These are phyloP conservation scores for Xylariaceae sp. DNA, from an alignment of 2,329 filamentous ascomycete species.

Conservation along the genomic window DNA sequence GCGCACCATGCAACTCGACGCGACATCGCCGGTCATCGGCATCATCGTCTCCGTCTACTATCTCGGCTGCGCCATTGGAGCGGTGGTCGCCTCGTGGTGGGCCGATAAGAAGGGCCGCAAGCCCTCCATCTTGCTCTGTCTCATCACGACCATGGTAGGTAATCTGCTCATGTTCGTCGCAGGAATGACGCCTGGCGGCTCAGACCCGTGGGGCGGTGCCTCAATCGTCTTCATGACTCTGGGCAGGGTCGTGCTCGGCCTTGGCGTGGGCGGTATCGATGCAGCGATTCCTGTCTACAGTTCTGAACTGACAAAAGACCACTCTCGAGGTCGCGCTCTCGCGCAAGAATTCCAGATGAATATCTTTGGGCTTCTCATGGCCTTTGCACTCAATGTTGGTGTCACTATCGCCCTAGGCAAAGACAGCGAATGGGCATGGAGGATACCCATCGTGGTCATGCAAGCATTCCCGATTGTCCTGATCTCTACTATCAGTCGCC, in stretches of 20 bases:
- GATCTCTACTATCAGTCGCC: conserved; percentile 45
- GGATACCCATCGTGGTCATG: conserved; percentile 58
- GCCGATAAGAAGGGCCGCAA: conserved; percentile 53
- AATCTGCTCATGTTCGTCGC: conserved; percentile 59
- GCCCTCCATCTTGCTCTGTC: conserved; percentile 50
- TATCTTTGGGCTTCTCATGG: conserved; percentile 59
- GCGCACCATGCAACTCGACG: conserved; percentile 50
- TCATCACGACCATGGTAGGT: conserved; percentile 50
- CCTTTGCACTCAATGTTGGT: conserved; percentile 55
- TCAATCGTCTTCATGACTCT: conserved; percentile 38
- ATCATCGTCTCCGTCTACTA: conserved; percentile 61
- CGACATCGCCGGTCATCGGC: conserved; percentile 50
- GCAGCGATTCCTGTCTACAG: conserved; percentile 58
- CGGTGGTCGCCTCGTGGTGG: conserved; percentile 52
- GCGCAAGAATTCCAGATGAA: conserved; percentile 63
- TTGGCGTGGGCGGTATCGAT: conserved; percentile 59
- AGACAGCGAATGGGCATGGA: conserved; percentile 57
- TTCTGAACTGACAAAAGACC: conserved; percentile 53
- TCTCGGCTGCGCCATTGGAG: conserved; percentile 55
- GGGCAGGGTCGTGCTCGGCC: conserved; percentile 30
- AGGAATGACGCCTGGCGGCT: conserved; percentile 41
- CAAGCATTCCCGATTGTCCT: conserved; percentile 54
- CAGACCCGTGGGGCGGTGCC: conserved; percentile 42
- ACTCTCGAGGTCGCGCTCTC: conserved; percentile 52
- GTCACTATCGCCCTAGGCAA: conserved; percentile 53